Evolutionary conservation across 2,329 filamentous ascomycete species (phyloP).

Genomic region (Fonsecaea erecta): DNA sequence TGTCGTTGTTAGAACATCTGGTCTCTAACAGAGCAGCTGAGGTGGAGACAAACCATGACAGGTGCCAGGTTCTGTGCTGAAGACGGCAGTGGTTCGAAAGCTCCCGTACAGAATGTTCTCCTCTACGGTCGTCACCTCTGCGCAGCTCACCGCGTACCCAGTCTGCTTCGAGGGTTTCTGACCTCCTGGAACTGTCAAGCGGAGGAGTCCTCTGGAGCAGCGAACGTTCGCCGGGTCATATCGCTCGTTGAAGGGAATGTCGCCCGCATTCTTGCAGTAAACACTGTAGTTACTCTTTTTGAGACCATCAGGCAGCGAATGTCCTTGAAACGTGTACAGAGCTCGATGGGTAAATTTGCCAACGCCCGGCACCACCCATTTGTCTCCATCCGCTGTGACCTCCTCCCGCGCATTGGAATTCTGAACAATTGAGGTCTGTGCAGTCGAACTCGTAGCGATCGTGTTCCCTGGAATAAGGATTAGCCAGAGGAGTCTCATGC

Average conservation of each 20-base stretch:
- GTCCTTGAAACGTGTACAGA: conserved; percentile 29
- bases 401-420: neutral
- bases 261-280: conserved; percentile 2
- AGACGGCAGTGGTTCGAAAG: conserved; percentile 35
- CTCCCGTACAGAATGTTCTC: conserved; percentile 35
- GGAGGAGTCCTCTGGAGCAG: conserved; percentile 25
- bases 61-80: conserved; percentile 35
- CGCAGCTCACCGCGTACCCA: conserved; percentile 29
- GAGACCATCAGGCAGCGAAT: conserved; percentile 32
- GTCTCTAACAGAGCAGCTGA: neutral
- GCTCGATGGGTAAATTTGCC: conserved; percentile 31
- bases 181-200: conserved; percentile 32
- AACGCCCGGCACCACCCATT: conserved; percentile 30
- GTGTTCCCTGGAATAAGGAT: neutral
- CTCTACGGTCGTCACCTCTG: conserved; percentile 30
- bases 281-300: conserved; percentile 30
- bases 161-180: conserved; percentile 19
- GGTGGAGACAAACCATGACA: conserved; percentile 30
- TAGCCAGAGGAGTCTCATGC: neutral
- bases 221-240: conserved; percentile 34
- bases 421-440: neutral
- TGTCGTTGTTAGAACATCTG: conserved; percentile 13
- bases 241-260: conserved; percentile 28
- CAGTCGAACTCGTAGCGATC: neutral
- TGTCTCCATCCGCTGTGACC: conserved; percentile 16